Base-by-base conservation (phyloP, 495 filamentous ascomycete species). In the Trypethelium eluteriae region DNA sequence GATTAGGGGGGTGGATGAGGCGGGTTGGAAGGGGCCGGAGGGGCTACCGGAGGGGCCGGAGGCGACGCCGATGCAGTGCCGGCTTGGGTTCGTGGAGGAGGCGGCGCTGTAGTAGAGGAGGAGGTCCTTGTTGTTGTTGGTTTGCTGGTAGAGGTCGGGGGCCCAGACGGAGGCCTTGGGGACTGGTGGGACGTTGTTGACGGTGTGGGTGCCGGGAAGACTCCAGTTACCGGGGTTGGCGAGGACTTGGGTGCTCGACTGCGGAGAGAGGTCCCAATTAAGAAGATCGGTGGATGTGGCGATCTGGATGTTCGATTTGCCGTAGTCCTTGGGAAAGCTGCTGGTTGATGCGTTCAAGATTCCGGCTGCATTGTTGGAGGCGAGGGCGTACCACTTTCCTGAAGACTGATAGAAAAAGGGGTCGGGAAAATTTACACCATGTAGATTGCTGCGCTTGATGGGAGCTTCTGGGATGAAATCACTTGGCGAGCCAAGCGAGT, bases 51-150 rank as follows among this genome's bases (percentile, higher is more conserved):
- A 14, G 44, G 64, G 57, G 38, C 69, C 35, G 10, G 69, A 65
- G 47, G 74, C 71, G 16, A 70, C 68, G 14, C 73, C 74, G 44
- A 76, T 67, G 64, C 74, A 76, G 53, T 76, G 74, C 7, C 59
- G 66, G 11, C 49, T 41, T 11, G 72, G 67, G 44, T 68, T 68
- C 1, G 18, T 18, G 10, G 49, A 25, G 14, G 49, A 39, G 38
- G 14, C 57, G 39, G 74, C 73, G 11, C 66, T 63, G 68, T 71
- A 76, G 70, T 74, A 76, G 32, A 74, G 59, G 1, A 76, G 63
- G 49, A 68, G 74, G 35, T 67, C 64, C 11, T 65, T 59, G 39
- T 67, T 50, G 25, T 68, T 57, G 7, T 34, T 38, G 16, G 65
- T 63, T 3, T 68, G 64, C 32, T 64, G 63, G 44, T 67, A 64